phyloP scores from a whole-genome alignment of 768 basidiomycete species.

The Scleroderma bovista region DNA sequence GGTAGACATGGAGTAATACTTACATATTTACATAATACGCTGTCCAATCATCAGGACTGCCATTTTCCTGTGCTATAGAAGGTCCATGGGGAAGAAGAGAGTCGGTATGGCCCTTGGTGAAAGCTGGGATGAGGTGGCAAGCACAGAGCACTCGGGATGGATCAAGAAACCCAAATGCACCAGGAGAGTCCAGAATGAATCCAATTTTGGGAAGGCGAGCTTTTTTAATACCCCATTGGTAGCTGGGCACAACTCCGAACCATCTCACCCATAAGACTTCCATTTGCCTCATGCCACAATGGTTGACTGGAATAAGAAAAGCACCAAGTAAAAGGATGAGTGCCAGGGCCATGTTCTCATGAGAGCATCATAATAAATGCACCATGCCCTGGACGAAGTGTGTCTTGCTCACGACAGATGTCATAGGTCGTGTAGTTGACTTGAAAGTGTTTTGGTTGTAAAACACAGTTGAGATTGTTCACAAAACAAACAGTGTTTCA shows the following conservation, averaged over 20 bases:
- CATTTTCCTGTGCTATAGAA: not conserved
- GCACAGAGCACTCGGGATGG: conserved; percentile 11
- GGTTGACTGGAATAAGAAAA: conserved; percentile 5
- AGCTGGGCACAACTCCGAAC: too few relatives aligned
- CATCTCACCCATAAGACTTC: conserved; percentile 22
- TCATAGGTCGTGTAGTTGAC: too few relatives aligned
- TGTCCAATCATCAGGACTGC: not conserved
- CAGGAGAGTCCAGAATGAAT: conserved; percentile 9
- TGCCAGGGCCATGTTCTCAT: too few relatives aligned
- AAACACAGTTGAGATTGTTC: too few relatives aligned
- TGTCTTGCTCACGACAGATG: too few relatives aligned
- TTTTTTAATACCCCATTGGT: conserved; percentile 9
- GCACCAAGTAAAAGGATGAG: conserved; percentile 14
- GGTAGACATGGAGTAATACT: too few relatives aligned
- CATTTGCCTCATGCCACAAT: not conserved
- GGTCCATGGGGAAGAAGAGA: conserved; percentile 1
- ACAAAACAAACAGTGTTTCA: too few relatives aligned
- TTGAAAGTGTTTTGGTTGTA: too few relatives aligned
- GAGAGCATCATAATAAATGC: too few relatives aligned
- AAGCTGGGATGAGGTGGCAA: conserved; percentile 19
- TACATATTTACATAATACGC: conserved; percentile 7
- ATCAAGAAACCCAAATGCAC: conserved; percentile 19
- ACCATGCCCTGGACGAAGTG: too few relatives aligned
- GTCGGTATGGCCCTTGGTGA: conserved; percentile 7
- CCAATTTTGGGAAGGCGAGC: conserved; percentile 12